These are phyloP conservation scores for Fistulina hepatica DNA, from an alignment of 1,284 basidiomycete species.

Conservation along the genomic window DNA sequence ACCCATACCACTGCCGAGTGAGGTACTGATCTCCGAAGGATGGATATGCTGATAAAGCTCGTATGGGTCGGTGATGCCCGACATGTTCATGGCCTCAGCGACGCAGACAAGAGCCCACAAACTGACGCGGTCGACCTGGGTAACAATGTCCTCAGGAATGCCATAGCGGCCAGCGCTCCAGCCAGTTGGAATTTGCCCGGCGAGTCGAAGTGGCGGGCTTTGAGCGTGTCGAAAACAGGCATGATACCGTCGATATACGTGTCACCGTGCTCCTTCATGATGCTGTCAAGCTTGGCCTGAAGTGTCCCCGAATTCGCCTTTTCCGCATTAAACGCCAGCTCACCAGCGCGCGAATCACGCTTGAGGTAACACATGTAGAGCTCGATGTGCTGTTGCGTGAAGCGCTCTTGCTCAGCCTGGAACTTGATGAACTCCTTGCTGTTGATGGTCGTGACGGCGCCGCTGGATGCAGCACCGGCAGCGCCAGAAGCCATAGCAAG, in stretches of 20 bases:
- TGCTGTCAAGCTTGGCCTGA: slow-evolving; percentile 82
- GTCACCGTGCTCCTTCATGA: slow-evolving; percentile 86
- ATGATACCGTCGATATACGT: slow-evolving; percentile 90
- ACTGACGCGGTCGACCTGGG: slow-evolving; percentile 89
- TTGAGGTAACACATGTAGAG: slow-evolving; percentile 94
- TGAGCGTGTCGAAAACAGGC: slow-evolving; percentile 87
- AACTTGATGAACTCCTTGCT: slow-evolving; percentile 98
- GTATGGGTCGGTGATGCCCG: slow-evolving; percentile 96
- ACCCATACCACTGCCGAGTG: slow-evolving; percentile 95
- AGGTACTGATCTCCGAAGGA: slow-evolving; percentile 90
- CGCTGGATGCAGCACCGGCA: slow-evolving; percentile 38
- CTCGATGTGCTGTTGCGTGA: slow-evolving; percentile 89
- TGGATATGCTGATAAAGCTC: slow-evolving; percentile 95
- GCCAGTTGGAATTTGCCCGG: slow-evolving; percentile 93
- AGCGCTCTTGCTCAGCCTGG: slow-evolving; percentile 86
- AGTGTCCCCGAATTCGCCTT: slow-evolving; percentile 64
- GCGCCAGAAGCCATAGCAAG: too few species aligned
- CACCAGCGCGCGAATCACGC: slow-evolving; percentile 85
- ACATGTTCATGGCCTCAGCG: slow-evolving; percentile 92
- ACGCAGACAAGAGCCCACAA: slow-evolving; percentile 95
- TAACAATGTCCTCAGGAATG: slow-evolving; percentile 94
- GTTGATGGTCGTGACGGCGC: slow-evolving; percentile 83
- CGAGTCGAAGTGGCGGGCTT: slow-evolving; percentile 98
- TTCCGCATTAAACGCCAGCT: slow-evolving; percentile 80
- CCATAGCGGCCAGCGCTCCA: slow-evolving; percentile 96